Percentiles rank a stretch among this genome's conserved stretches.
These are phyloP conservation scores for Yamadazyma mexicana DNA, from an alignment of 1,139 yeast species.

Conservation along the genomic window DNA sequence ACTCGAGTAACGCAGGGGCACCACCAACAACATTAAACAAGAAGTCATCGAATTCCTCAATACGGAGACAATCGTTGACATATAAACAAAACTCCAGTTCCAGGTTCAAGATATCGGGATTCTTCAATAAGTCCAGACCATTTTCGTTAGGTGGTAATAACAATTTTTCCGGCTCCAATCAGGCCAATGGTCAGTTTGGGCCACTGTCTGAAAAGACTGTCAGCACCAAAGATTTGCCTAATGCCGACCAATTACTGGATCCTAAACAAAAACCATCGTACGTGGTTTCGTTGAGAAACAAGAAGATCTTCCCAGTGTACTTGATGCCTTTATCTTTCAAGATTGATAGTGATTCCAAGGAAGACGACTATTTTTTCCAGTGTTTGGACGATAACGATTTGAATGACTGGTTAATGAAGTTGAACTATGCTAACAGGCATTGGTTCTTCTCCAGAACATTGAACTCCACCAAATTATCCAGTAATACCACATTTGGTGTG, in stretches of 20 bases:
- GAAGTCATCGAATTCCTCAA: slow-evolving; percentile 32
- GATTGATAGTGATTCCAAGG: slow-evolving; percentile 49
- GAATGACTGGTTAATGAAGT: slow-evolving; percentile 68
- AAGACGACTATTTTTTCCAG: slow-evolving; percentile 66
- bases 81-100: slow-evolving; percentile 40
- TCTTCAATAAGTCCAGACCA: slow-evolving; percentile 40
- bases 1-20: no score
- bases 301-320: slow-evolving; percentile 56
- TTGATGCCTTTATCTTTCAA: slow-evolving; percentile 59
- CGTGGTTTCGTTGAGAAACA: slow-evolving; percentile 54
- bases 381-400: slow-evolving; percentile 64
- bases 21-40: slow-evolving; percentile 22
- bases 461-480: slow-evolving; percentile 22
- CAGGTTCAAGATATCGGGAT: slow-evolving; percentile 46
- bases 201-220: slow-evolving; percentile 50
- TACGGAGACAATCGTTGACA: slow-evolving; percentile 43
- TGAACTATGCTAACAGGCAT: slow-evolving; percentile 51
- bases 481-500: slow-evolving; percentile 74
- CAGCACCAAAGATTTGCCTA: slow-evolving; percentile 60
- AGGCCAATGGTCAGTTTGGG: slow-evolving; percentile 4
- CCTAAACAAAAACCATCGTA: slow-evolving; percentile 56
- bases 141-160: slow-evolving; percentile 22
- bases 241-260: slow-evolving; percentile 40
- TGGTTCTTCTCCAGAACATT: slow-evolving; percentile 53
- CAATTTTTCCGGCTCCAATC: neutral